phyloP scores from a whole-genome alignment of 768 basidiomycete species.

The Tulasnella sp. region DNA sequence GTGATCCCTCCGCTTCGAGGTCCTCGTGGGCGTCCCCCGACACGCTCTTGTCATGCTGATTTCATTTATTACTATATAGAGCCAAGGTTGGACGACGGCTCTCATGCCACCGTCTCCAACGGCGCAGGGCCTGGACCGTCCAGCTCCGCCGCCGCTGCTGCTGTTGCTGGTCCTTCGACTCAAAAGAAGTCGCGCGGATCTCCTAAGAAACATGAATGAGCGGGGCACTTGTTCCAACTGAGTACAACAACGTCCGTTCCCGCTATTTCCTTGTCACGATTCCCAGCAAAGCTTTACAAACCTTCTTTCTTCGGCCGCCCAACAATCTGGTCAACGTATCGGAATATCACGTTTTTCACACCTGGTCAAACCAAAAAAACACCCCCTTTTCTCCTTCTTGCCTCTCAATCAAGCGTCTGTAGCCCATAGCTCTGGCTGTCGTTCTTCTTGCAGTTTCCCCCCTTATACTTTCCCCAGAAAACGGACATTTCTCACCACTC shows the following conservation, averaged over 20 bases:
- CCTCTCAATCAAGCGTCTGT: constrained; percentile 15
- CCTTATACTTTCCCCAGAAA: not conserved
- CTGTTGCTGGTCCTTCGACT: constrained; percentile 1
- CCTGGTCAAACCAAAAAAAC: constrained; percentile 10
- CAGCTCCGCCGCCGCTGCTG: constrained; percentile 6
- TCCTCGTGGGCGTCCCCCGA: not conserved
- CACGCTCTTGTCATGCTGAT: constrained; percentile 9
- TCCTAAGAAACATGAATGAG: constrained; percentile 6
- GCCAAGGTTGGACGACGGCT: constrained; percentile 2
- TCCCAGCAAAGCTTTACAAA: constrained; percentile 7
- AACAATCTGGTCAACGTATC: constrained; percentile 3
- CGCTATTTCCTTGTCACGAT: not conserved
- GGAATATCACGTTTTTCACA: constrained; percentile 12
- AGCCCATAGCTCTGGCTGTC: constrained; percentile 14
- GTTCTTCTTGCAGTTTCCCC: not conserved
- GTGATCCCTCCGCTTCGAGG: not conserved
- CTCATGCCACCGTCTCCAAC: not conserved
- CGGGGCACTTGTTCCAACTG: not conserved
- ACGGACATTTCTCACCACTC: constrained; percentile 12
- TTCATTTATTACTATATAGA: not conserved
- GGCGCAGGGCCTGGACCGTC: not conserved
- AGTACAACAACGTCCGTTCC: not conserved
- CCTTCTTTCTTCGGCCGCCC: constrained; percentile 13
- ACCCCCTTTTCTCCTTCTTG: constrained; percentile 15
- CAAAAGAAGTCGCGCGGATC: constrained; percentile 4